Conservation (phyloP, 345 rosid genomes). For the Microthlaspi erraticum region DNA sequence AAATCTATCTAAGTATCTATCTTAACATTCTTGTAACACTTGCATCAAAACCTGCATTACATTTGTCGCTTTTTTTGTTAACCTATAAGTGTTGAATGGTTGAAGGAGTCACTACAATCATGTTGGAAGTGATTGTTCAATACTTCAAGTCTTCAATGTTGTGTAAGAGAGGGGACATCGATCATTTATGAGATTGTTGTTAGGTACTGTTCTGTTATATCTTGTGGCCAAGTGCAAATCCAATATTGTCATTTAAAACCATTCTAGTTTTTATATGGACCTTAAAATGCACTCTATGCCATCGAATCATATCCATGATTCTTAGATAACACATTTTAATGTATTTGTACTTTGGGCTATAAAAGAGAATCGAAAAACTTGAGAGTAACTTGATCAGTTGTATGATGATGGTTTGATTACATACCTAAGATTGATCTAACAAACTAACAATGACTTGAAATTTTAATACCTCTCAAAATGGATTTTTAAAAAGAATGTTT, state of each 20-base stretch:
- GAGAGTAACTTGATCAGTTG: background rate
- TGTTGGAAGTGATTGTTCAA: conserved; percentile 1
- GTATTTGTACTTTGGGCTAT: background rate
- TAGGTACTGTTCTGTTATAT: conserved; percentile 29
- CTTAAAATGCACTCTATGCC: background rate
- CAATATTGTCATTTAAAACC: background rate
- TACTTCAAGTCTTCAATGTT: conserved; percentile 12
- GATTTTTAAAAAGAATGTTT: background rate
- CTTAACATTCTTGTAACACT: conserved; percentile 7
- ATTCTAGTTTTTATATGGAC: background rate
- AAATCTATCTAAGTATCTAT: background rate
- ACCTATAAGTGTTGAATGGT: background rate
- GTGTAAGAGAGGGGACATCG: conserved; percentile 15
- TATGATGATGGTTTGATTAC: background rate
- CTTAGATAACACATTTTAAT: too few species aligned
- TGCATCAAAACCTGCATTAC: conserved; percentile 25
- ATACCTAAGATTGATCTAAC: too few species aligned
- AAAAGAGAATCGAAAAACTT: background rate
- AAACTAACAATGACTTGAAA: background rate
- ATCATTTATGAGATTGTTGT: conserved; percentile 27
- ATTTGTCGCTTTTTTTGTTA: background rate
- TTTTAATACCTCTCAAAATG: background rate
- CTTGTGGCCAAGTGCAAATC: background rate
- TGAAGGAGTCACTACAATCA: conserved; percentile 3
- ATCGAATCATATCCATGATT: background rate